These are phyloP conservation scores for Macadamia integrifolia DNA, from an alignment of 164 flowering plant genomes.

Conservation along the genomic window DNA sequence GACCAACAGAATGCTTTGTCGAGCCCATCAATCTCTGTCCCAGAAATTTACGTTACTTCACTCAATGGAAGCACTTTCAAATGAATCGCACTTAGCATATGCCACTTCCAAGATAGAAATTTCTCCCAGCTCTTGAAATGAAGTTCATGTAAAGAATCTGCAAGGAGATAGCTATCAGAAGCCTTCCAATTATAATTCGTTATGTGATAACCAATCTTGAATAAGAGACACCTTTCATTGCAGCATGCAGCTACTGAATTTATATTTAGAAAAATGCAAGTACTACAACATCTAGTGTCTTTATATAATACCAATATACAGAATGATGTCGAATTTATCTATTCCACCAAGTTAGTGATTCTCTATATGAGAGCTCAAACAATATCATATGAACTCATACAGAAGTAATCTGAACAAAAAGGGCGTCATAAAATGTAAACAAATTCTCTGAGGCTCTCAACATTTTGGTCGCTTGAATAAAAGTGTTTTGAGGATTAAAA, in stretches of 20 bases:
- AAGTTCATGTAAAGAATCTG: slow-evolving; percentile 6
- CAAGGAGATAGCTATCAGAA: not conserved
- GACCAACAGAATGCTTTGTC: slow-evolving; percentile 39
- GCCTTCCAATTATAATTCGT: not conserved
- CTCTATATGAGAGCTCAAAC: too few species aligned
- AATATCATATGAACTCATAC: too few species aligned
- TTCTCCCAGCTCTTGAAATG: slow-evolving; percentile 11
- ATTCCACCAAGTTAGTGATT: too few species aligned
- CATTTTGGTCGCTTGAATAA: too few species aligned
- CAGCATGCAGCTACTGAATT: too few species aligned
- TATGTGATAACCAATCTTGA: not conserved
- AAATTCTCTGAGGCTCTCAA: too few species aligned
- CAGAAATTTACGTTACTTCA: slow-evolving; percentile 3
- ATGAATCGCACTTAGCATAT: slow-evolving; percentile 7
- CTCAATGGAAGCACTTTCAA: slow-evolving; percentile 12
- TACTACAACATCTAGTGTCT: not conserved
- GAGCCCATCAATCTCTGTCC: slow-evolving; percentile 31
- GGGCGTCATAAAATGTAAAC: too few species aligned
- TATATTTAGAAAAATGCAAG: not conserved
- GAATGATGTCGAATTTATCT: not conserved
- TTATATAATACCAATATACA: not conserved
- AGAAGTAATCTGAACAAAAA: too few species aligned
- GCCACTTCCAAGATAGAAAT: slow-evolving; percentile 10
- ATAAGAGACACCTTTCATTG: not conserved
- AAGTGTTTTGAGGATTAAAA: too few species aligned